Base-by-base conservation (phyloP, 2,329 filamentous ascomycete genomes). In the Diaporthe velutina region DNA sequence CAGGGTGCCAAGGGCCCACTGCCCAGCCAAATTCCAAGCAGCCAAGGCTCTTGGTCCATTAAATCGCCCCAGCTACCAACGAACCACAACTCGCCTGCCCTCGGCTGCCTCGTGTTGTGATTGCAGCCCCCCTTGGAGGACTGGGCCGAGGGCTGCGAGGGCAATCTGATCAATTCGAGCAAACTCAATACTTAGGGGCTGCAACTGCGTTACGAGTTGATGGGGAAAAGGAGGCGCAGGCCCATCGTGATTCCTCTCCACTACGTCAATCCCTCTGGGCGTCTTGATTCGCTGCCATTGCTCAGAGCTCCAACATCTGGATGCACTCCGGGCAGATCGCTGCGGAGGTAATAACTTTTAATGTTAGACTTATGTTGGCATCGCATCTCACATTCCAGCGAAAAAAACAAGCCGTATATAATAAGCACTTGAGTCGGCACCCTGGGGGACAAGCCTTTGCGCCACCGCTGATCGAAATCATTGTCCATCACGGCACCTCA, bases 221-320 rank as follows among this genome's bases (percentile, higher is more conserved):
- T 67, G 45, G 64, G n/a, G 64, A 67, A 67, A 67, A 67, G 64
- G 64, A 67, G 64, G 64, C 64, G 64, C 45, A 67, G 64, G 45
- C 45, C 22, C 45, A 52, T 67, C 42, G 64, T 25, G 30, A 52
- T 35, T 33, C 30, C 64, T 67, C 42, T 67, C 61, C 61, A 67
- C 61, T 67, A 52, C 61, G 45, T 67, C 61, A 67, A 33, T 42
- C 42, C 42, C n/a, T 52, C 61, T 67, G 61, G 61, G 61, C 61
- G 30, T 38, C 19, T 38, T 67, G 61, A 67, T 67, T 67, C 42
- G 61, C 45, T 50, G 12, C 22, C 30, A 30, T 17, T 19, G 35
- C 38, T 28, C 58, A 38, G 7, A 35, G 12, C 25, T 42, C n/a
- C 35, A 61, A 42, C 58, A 48, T n/a, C n/a, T n/a, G n/a, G n/a